phyloP scores from a whole-genome alignment of 805 yeast species.

The Zygosaccharomyces rouxii region DNA sequence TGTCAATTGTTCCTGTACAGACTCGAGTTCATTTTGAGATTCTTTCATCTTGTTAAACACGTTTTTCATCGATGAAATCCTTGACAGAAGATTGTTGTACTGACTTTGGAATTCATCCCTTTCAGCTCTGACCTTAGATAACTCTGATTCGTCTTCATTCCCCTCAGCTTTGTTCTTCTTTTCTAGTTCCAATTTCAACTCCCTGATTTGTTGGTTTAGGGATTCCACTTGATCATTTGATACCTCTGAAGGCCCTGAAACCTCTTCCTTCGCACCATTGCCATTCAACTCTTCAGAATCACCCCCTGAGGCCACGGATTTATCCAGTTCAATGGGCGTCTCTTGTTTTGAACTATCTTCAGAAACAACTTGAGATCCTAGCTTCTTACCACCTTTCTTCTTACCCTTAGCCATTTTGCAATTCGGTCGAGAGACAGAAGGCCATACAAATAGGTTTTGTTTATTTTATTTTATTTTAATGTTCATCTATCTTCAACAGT shows the following conservation, averaged over 20 bases:
- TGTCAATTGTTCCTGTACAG: constrained; percentile 46
- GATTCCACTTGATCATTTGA: not conserved
- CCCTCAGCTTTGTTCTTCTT: not conserved
- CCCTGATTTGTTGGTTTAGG: constrained; percentile 8
- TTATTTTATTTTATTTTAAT: constrained; percentile 1
- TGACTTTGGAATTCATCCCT: constrained; percentile 54
- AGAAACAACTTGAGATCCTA: not conserved
- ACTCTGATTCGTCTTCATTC: constrained; percentile 20
- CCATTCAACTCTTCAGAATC: not conserved
- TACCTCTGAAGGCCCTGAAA: not conserved
- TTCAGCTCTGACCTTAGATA: constrained; percentile 42
- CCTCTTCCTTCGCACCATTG: not conserved
- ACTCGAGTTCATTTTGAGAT: constrained; percentile 57
- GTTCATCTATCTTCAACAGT: not conserved
- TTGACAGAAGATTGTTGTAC: constrained; percentile 57
- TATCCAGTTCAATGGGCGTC: not conserved
- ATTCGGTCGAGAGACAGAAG: not conserved
- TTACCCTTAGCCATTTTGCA: constrained; percentile 15
- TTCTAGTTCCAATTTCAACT: constrained; percentile 7
- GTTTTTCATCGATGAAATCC: constrained; percentile 68
- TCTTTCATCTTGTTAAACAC: constrained; percentile 71
- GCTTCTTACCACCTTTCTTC: constrained; percentile 14
- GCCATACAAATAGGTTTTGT: not conserved
- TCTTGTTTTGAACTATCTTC: not conserved
- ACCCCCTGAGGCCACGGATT: constrained; percentile 13